Percentiles rank a stretch among this genome's conserved stretches.
phyloP scores from a whole-genome alignment of 225 moss, liverwort and hornwort species.

The Rhytidiadelphus loreus region DNA sequence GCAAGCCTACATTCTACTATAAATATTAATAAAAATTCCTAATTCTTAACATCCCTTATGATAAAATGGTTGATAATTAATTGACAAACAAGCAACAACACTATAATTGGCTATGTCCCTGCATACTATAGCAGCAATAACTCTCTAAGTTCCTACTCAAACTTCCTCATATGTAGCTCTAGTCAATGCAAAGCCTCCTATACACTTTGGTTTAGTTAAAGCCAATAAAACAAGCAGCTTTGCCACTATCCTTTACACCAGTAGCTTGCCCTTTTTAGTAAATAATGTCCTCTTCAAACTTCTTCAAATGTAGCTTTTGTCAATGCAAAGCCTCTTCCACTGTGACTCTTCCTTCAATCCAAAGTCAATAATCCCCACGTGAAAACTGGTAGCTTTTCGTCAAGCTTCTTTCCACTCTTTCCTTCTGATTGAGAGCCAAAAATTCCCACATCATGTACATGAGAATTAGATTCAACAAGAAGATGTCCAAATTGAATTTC shows the following conservation, averaged over 20 bases:
- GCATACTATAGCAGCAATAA: rapidly evolving
- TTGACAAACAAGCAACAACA: neutral
- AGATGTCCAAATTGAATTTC: neutral
- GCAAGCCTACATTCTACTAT: neutral
- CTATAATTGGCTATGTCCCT: neutral
- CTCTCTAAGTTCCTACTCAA: no score
- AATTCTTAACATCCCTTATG: neutral
- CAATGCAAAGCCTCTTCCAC: neutral
- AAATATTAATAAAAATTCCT: neutral
- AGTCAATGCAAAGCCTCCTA: no score
- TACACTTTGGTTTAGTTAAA: no score
- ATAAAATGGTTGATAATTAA: neutral
- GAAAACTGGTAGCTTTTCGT: neutral
- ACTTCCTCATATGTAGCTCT: neutral
- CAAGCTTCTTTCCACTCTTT: neutral
- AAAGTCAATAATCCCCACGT: neutral
- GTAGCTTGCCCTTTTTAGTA: rapidly evolving
- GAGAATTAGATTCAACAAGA: neutral
- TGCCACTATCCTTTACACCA: rapidly evolving
- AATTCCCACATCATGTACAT: no score
- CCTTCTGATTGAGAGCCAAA: rapidly evolving
- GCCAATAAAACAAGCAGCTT: neutral
- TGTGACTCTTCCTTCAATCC: neutral
- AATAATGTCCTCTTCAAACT: neutral
- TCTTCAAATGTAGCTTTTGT: neutral